Conservation (phyloP, 768 basidiomycete genomes). For the Cytidiella melzeri region DNA sequence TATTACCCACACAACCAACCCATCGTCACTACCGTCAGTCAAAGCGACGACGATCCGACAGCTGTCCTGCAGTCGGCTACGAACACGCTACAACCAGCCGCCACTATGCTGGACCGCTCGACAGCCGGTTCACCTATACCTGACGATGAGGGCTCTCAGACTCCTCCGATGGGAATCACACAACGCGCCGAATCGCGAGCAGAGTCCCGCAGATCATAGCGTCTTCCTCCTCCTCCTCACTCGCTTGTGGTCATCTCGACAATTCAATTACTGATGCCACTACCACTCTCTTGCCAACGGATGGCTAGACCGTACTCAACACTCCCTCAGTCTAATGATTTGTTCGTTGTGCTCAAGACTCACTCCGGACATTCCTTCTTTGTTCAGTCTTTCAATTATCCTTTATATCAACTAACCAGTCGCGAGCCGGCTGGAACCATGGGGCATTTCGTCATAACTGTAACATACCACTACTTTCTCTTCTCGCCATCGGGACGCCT, state of each 20-base stretch:
- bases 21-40: conserved; percentile 24
- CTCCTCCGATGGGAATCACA: conserved; percentile 1
- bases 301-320: no score
- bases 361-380: not conserved
- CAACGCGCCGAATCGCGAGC: not conserved
- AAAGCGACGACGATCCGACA: conserved; percentile 21
- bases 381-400: not conserved
- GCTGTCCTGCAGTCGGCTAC: conserved; percentile 30
- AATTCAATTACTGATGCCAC: no score
- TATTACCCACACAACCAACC: conserved; percentile 88
- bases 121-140: conserved; percentile 33
- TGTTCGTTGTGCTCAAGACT: not conserved
- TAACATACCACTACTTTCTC: not conserved
- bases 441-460: conserved; percentile 8
- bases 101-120: conserved; percentile 38
- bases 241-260: no score
- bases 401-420: conserved; percentile 3
- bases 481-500: not conserved
- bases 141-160: conserved; percentile 1
- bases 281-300: no score
- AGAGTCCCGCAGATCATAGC: not conserved
- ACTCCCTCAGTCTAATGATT: not conserved
- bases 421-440: not conserved
- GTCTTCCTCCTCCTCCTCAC: no score
- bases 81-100: conserved; percentile 36